phyloP scores from a whole-genome alignment of 2,329 filamentous ascomycete species.

The Aspergillus calidoustus region DNA sequence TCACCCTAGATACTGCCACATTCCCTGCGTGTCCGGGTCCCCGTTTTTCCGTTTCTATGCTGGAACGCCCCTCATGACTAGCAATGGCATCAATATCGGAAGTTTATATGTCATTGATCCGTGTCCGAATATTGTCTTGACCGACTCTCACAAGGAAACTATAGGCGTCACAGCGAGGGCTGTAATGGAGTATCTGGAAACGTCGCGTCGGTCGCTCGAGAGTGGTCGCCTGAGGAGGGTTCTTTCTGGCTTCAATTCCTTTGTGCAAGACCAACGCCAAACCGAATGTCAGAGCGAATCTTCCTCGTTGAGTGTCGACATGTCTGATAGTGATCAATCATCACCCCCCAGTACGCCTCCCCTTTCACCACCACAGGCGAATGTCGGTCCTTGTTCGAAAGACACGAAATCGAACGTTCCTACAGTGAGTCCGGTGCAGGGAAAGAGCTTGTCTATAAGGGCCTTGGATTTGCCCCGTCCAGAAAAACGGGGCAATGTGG shows the following conservation, averaged over 20 bases:
- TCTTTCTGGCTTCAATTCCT: slow-evolving; percentile 21
- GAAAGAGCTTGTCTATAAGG: neutral
- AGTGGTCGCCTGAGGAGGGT: slow-evolving; percentile 17
- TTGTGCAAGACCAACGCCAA: slow-evolving; percentile 16
- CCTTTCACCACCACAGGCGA: neutral
- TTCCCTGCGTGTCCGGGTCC: slow-evolving; percentile 33
- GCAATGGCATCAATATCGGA: slow-evolving; percentile 37
- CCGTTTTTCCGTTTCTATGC: slow-evolving; percentile 38
- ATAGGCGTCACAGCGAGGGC: slow-evolving; percentile 30
- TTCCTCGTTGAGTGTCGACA: slow-evolving; percentile 4
- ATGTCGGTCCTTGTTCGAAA: neutral
- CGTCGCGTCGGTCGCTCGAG: slow-evolving; percentile 21
- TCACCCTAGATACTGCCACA: slow-evolving; percentile 36
- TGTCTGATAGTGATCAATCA: neutral
- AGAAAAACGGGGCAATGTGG: neutral
- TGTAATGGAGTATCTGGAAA: slow-evolving; percentile 36
- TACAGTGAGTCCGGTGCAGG: neutral
- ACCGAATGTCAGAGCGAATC: neutral
- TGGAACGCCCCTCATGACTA: slow-evolving; percentile 36
- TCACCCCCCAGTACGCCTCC: neutral
- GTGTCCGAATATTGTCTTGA: slow-evolving; percentile 21
- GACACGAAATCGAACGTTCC: neutral
- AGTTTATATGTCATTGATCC: slow-evolving; percentile 35
- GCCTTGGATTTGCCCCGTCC: neutral
- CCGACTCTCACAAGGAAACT: slow-evolving; percentile 22